A percentile compares a stretch with the other conserved stretches of the same genome.
Evolutionary conservation across 1,139 yeast species (phyloP).

Genomic region (Yarrowia galli): DNA sequence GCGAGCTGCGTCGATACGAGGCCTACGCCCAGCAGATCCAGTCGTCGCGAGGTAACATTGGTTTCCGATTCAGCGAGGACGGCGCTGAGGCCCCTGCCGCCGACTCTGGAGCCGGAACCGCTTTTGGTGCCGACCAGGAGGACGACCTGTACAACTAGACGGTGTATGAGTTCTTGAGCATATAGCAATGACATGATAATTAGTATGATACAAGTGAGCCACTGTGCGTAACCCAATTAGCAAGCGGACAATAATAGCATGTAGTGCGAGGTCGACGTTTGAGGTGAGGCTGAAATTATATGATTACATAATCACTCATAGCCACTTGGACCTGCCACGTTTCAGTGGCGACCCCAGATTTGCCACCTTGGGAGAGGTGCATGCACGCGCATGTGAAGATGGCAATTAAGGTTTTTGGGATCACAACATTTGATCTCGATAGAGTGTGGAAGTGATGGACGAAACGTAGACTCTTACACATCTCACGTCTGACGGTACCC

Average conservation of each 20-base stretch:
- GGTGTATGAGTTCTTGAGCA: conserved; percentile 10
- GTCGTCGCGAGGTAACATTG: conserved; percentile 85
- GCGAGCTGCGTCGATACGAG: conserved; percentile 98
- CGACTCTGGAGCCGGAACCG: conserved; percentile 53
- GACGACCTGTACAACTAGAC: conserved; percentile 86
- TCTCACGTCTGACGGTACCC: no score
- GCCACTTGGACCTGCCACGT: neutral
- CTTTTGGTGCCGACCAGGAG: conserved; percentile 78
- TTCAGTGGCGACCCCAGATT: conserved; percentile 29
- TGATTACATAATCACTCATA: no score
- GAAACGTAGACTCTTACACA: no score
- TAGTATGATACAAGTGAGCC: neutral
- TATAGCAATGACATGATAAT: no score
- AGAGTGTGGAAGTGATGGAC: no score
- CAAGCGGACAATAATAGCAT: neutral
- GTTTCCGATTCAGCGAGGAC: conserved; percentile 53
- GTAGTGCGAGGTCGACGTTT: no score
- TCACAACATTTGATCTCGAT: neutral
- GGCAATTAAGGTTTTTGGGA: neutral
- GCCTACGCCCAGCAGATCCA: conserved; percentile 97
- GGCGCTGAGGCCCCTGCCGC: conserved; percentile 49
- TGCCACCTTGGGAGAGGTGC: conserved; percentile 5
- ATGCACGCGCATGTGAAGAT: neutral
- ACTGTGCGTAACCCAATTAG: neutral
- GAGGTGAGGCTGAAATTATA: no score